Conservation (phyloP, 2,329 filamentous ascomycete species). For the Pseudogymnoascus sp. region DNA sequence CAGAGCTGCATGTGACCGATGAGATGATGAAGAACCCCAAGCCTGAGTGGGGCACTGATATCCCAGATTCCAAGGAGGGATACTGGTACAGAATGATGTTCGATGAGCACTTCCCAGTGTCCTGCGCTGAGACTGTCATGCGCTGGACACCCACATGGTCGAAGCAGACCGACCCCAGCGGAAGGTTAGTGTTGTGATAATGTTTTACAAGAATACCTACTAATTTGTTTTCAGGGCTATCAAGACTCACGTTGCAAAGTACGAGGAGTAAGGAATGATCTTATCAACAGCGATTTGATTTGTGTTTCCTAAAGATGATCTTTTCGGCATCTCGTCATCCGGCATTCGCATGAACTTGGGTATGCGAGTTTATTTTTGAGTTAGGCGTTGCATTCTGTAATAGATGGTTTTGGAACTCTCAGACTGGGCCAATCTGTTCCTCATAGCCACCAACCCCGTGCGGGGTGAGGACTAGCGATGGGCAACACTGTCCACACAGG, state of each 20-base stretch:
- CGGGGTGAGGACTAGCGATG: not conserved
- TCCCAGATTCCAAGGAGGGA: slow-evolving; percentile 93
- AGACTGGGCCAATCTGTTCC: not conserved
- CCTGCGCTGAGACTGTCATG: slow-evolving; percentile 88
- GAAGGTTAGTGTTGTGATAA: slow-evolving; percentile 34
- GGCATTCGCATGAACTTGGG: not conserved
- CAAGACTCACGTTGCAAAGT: slow-evolving; percentile 66
- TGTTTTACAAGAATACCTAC: not conserved
- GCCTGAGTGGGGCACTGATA: slow-evolving; percentile 85
- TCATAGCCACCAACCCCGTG: not conserved
- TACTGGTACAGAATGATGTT: slow-evolving; percentile 99
- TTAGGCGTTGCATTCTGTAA: slow-evolving; percentile 5
- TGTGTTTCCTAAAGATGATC: slow-evolving; percentile 17
- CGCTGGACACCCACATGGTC: slow-evolving; percentile 98
- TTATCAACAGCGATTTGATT: slow-evolving; percentile 20
- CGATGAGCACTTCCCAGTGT: slow-evolving; percentile 92
- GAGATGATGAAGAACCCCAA: slow-evolving; percentile 99
- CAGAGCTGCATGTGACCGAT: slow-evolving; percentile 81
- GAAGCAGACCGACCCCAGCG: slow-evolving; percentile 89
- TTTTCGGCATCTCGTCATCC: not conserved
- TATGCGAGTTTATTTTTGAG: not conserved
- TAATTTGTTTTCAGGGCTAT: slow-evolving; percentile 52
- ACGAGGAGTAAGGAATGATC: slow-evolving; percentile 36
- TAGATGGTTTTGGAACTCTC: not conserved
- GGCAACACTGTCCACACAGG: not conserved